These are phyloP conservation scores for Colletotrichum falcatum DNA, from an alignment of 2,329 filamentous ascomycete genomes.

Conservation along the genomic window DNA sequence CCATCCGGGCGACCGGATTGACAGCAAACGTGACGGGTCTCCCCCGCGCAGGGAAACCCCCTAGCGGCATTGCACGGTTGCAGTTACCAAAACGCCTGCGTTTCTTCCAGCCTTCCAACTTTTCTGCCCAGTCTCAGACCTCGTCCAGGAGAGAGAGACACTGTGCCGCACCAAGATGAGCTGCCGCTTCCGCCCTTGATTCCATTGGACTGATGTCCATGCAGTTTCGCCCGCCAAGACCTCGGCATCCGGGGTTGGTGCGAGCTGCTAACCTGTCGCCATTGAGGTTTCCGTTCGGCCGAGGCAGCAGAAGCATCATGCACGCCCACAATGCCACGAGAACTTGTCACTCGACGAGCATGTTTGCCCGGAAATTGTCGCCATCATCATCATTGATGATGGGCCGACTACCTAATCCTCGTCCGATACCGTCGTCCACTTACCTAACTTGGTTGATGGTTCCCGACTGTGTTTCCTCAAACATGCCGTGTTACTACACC, in stretches of 20 bases:
- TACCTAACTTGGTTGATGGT: not conserved
- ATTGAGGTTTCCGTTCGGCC: constrained; percentile 15
- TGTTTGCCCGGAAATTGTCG: not conserved
- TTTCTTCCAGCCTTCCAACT: not conserved
- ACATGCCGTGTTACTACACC: constrained; percentile 1
- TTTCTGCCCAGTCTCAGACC: constrained; percentile 8
- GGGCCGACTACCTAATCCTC: not conserved
- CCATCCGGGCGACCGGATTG: constrained; percentile 23
- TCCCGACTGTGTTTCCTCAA: constrained; percentile 7
- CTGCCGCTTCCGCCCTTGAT: constrained; percentile 1
- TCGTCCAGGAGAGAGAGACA: constrained; percentile 18
- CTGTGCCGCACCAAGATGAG: not conserved
- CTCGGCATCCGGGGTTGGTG: not conserved
- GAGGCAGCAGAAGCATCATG: not conserved
- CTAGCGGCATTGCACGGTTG: constrained; percentile 37
- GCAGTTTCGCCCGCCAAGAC: constrained; percentile 15
- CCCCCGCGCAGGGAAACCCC: constrained; percentile 15
- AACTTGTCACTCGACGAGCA: constrained; percentile 7
- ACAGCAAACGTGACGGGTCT: constrained; percentile 24
- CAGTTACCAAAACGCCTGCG: constrained; percentile 27
- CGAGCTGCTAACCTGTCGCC: not conserved
- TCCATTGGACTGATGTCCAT: not conserved
- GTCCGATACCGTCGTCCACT: not conserved
- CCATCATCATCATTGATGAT: not conserved
- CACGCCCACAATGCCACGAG: not conserved